Evolutionary conservation across 345 rosid genomes (phyloP), one percentile per base, ranked within the genome.

Genomic region (Gossypium bickii): DNA sequence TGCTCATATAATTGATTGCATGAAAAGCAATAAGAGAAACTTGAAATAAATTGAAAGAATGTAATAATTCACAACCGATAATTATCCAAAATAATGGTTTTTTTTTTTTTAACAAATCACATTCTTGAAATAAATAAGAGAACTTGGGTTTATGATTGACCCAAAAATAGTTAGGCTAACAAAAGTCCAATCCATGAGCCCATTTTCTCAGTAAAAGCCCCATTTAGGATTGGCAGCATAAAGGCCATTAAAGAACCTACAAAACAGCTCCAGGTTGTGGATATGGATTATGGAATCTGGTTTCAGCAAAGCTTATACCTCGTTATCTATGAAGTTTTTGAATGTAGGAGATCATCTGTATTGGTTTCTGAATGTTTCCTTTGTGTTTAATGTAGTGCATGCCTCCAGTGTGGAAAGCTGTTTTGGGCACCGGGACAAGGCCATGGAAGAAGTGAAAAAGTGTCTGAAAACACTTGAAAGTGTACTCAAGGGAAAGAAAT

Each of bases 391-490:
- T 10, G 10, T 22, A 70, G 47, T 51, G 45, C 59, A 2, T 70
- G 45, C 59, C 59, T 25, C 44, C 73, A 1, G 22, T 53, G 17
- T 16, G 24, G 69, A 44, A 62, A 17, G 69, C 59, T 18, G 13
- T 56, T 20, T 20, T 15, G 53, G 16, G 24, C 7, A 12, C 44
- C 43, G 16, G 76, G 43, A 71, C 58, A 41, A 79, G 60, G 51
- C 59, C 0, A 1, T 41, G 60, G 67, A 74, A 74, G 78, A 78
- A 53, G 70, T 51, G 12, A 17, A 29, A 5, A 65, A 43, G 60
- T 45, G 65, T 25, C 57, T 79, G 3, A 70, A 63, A 38, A 49
- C 71, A 12, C 78, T 79, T 12, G 79, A 79, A 47, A 57, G 67
- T 48, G 69, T 67, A 20, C 71, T 76, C 10, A 15, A 55, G 16